Evolutionary conservation across 1,284 basidiomycete genomes (phyloP).

Genomic region (Athelia sp.): DNA sequence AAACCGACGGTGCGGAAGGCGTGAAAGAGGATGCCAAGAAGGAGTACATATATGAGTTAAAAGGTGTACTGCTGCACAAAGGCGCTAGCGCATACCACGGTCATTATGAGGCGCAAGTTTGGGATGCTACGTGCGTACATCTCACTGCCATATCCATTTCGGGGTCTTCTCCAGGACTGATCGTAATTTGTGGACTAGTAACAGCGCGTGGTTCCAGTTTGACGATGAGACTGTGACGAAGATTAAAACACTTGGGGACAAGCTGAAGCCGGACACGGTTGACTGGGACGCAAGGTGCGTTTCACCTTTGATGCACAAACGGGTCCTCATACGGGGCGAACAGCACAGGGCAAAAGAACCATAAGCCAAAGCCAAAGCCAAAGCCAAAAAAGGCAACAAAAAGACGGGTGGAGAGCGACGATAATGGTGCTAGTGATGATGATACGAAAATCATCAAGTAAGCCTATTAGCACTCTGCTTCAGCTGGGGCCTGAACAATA

Average conservation of each 20-base stretch:
- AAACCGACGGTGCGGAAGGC: conserved; percentile 15
- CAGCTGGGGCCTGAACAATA: not conserved
- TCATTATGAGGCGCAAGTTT: conserved; percentile 88
- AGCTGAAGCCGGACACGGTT: conserved; percentile 17
- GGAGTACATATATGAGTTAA: conserved; percentile 63
- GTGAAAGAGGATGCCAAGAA: conserved; percentile 9
- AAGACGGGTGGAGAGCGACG: conserved; percentile 22
- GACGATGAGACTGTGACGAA: conserved; percentile 78
- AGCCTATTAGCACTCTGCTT: conserved; percentile 9
- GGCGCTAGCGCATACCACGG: conserved; percentile 87
- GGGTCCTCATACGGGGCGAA: not conserved
- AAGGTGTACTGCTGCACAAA: conserved; percentile 81
- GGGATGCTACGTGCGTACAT: conserved; percentile 61
- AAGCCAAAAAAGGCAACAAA: conserved; percentile 22
- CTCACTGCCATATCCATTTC: not conserved
- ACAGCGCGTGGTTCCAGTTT: conserved; percentile 81
- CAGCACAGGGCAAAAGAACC: too few species aligned
- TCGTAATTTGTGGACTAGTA: conserved; percentile 38
- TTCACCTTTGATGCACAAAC: too few species aligned
- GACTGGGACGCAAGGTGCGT: too few species aligned
- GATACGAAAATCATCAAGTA: conserved; percentile 51
- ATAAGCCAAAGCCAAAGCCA: conserved; percentile 14
- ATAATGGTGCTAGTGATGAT: conserved; percentile 56
- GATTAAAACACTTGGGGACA: conserved; percentile 50
- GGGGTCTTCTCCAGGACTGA: too few species aligned